Percentiles rank a stretch among this genome's conserved stretches.
Evolutionary conservation across 1,139 yeast species (phyloP).

Genomic region (Debaryomyces coudertii): DNA sequence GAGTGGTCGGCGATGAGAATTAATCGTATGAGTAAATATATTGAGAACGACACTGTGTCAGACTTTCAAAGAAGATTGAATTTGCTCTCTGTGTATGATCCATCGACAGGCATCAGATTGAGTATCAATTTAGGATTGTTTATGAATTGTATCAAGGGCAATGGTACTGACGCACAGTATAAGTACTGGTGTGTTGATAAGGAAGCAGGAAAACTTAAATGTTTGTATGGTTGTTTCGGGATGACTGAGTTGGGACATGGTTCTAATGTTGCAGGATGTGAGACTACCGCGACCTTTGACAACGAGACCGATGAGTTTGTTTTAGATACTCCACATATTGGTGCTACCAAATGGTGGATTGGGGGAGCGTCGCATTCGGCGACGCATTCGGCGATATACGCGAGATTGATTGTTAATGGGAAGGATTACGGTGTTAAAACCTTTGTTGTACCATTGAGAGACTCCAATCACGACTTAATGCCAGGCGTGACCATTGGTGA

Average conservation of each 20-base stretch:
- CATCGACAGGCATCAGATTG: conserved; percentile 57
- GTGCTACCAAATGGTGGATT: conserved; percentile 58
- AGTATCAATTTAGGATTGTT: conserved; percentile 74
- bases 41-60: conserved; percentile 40
- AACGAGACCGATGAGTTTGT: conserved; percentile 43
- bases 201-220: conserved; percentile 40
- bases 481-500: conserved; percentile 52
- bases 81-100: conserved; percentile 63
- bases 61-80: conserved; percentile 43
- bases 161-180: conserved; percentile 59
- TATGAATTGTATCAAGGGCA: conserved; percentile 69
- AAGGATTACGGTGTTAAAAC: conserved; percentile 53
- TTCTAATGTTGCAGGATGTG: conserved; percentile 50
- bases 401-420: conserved; percentile 47
- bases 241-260: conserved; percentile 57
- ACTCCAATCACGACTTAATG: conserved; percentile 44
- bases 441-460: conserved; percentile 52
- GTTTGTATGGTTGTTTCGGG: conserved; percentile 50
- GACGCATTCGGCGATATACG: conserved; percentile 47
- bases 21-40: conserved; percentile 40
- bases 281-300: conserved; percentile 51
- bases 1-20: conserved; percentile 41
- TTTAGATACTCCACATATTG: conserved; percentile 51
- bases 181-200: conserved; percentile 44
- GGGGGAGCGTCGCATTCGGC: conserved; percentile 56